These are phyloP conservation scores for Fistulina hepatica DNA, from an alignment of 1,284 basidiomycete species.

Conservation along the genomic window DNA sequence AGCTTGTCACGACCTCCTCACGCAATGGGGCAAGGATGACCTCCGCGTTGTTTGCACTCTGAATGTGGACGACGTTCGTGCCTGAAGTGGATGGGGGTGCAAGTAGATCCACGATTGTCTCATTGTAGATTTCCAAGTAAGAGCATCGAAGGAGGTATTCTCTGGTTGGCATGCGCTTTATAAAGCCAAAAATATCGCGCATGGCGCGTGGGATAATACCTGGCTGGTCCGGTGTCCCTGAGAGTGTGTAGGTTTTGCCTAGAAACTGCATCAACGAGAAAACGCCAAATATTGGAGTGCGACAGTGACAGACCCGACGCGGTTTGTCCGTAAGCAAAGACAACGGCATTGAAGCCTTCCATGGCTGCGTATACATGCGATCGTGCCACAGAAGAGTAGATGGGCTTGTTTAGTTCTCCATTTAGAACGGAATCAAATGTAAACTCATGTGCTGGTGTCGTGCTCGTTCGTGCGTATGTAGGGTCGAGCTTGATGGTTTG, in stretches of 20 bases:
- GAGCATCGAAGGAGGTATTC: slow-evolving; percentile 92
- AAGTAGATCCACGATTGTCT: slow-evolving; percentile 80
- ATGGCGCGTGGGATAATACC: slow-evolving; percentile 94
- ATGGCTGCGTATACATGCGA: slow-evolving; percentile 87
- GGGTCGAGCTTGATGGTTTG: slow-evolving; percentile 50
- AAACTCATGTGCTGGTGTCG: slow-evolving; percentile 34
- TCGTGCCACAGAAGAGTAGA: slow-evolving; percentile 77
- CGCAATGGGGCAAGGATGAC: slow-evolving; percentile 63
- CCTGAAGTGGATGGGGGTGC: slow-evolving; percentile 47
- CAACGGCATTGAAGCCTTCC: slow-evolving; percentile 93
- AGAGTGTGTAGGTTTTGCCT: slow-evolving; percentile 91
- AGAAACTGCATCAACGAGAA: no score
- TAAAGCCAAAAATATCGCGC: slow-evolving; percentile 68
- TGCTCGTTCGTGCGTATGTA: slow-evolving; percentile 34
- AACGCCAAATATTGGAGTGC: no score
- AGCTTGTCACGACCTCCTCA: slow-evolving; percentile 86
- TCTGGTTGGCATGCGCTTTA: slow-evolving; percentile 48
- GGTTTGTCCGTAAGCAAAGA: slow-evolving; percentile 89
- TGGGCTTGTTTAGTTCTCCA: slow-evolving; percentile 72
- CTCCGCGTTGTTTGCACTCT: slow-evolving; percentile 52
- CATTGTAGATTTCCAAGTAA: slow-evolving; percentile 97
- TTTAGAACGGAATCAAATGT: slow-evolving; percentile 72
- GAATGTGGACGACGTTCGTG: slow-evolving; percentile 47
- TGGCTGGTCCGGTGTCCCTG: slow-evolving; percentile 73
- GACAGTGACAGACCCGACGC: no score